These are phyloP conservation scores for Gentiana straminea DNA, from an alignment of 257 asterid species.

Conservation along the genomic window DNA sequence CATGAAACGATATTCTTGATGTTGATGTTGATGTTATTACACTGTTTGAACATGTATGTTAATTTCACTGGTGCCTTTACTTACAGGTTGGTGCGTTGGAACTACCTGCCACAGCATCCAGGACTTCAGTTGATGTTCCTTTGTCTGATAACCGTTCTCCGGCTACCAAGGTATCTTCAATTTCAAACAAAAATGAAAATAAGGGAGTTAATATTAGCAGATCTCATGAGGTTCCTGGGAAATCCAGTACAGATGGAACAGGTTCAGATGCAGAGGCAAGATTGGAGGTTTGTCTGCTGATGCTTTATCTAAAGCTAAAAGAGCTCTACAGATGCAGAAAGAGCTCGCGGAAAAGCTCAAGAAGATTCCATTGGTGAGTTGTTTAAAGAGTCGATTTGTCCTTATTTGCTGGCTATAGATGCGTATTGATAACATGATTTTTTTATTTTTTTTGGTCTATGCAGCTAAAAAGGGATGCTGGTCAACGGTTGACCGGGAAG, in stretches of 20 bases:
- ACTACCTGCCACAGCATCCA: constrained; percentile 29
- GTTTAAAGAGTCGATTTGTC: constrained; percentile 1
- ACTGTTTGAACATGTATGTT: neutral
- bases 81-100: constrained; percentile 58
- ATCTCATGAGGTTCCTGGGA: constrained; percentile 99
- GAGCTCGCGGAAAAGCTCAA: constrained; percentile 66
- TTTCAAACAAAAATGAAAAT: constrained; percentile 94
- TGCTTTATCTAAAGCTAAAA: constrained; percentile 82
- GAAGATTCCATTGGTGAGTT: constrained; percentile 69
- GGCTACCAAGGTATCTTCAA: constrained; percentile 87
- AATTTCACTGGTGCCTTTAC: constrained; percentile 3
- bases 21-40: no score
- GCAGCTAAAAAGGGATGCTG: constrained; percentile 58
- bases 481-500: constrained; percentile 31
- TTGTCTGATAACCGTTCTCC: constrained; percentile 38
- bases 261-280: constrained; percentile 63
- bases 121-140: constrained; percentile 26
- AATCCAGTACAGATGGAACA: constrained; percentile 96
- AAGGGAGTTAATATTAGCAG: constrained; percentile 96
- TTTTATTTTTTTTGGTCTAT: constrained; percentile 8
- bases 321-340: constrained; percentile 71
- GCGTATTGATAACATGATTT: neutral
- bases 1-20: no score
- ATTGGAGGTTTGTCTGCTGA: constrained; percentile 69
- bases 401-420: neutral